Evolutionary conservation across 352 stramenopile species (phyloP).

Genomic region (Pythium angustatum): DNA sequence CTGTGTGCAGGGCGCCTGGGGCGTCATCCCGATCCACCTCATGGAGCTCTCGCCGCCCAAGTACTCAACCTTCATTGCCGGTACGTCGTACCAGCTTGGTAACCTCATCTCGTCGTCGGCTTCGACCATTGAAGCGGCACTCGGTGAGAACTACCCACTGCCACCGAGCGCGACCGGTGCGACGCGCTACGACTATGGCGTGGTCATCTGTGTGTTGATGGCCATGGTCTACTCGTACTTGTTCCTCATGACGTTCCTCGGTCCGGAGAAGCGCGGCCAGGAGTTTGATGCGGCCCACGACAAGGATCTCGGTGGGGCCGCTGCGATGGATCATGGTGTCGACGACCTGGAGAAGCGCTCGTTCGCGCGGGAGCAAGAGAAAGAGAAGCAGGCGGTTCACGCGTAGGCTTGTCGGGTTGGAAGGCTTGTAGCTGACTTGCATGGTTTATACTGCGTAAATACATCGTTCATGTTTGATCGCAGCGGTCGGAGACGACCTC

Average conservation of each 20-base stretch:
- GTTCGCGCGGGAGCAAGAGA: conserved; percentile 1
- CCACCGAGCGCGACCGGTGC: conserved; percentile 31
- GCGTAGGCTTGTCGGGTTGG: background rate
- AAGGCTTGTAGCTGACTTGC: too few species aligned
- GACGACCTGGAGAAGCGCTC: conserved; percentile 16
- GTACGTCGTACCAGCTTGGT: conserved; percentile 55
- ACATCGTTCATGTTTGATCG: background rate
- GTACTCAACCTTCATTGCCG: conserved; percentile 50
- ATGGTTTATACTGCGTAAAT: background rate
- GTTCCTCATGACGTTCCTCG: conserved; percentile 46
- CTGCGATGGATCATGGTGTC: background rate
- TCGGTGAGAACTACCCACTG: conserved; percentile 49
- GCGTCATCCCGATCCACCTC: conserved; percentile 58
- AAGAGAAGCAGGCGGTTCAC: conserved; percentile 8
- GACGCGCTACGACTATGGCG: conserved; percentile 48
- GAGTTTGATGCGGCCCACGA: conserved; percentile 40
- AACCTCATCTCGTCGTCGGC: conserved; percentile 56
- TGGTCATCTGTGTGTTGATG: conserved; percentile 52
- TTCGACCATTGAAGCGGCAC: conserved; percentile 51
- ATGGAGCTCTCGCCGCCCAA: conserved; percentile 58
- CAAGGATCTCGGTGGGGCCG: conserved; percentile 28
- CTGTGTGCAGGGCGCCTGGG: conserved; percentile 55
- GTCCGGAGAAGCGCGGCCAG: conserved; percentile 47
- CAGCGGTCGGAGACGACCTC: too few species aligned
- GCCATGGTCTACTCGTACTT: conserved; percentile 48